Base-by-base conservation (phyloP, 2,329 filamentous ascomycete genomes). In the Samsoniella hepiali region DNA sequence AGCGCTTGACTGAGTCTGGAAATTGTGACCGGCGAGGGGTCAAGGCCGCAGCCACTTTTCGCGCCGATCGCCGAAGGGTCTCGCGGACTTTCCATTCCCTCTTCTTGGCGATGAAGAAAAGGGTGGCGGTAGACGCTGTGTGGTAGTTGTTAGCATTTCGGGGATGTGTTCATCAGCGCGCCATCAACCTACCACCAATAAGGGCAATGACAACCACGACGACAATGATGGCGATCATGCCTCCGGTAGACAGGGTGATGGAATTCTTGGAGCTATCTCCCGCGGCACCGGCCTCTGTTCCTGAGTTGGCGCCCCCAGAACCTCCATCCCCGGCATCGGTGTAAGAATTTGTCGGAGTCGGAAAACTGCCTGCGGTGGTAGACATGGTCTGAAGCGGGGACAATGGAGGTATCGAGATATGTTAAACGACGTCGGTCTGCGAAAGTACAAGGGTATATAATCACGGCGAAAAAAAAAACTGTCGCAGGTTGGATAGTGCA, bases 101-200 rank as follows among this genome's bases (percentile, higher is more conserved):
- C 78, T 91, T 93, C 81, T 95, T 95, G 62, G 91, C 90, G 44
- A 94, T 74, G 74, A 88, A 91, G 78, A 90, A 96, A 34, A 95
- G 84, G 2, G 86, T 77, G 3, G 87, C 84, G 40, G 84, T 88
- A 29, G 81, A 81, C 66, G 88, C 89, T 90, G 67, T 47, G 54
- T 65, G 69, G 29, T 9, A 32, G 11, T 32, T 5, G 42, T 57
- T 42, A 62, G 51, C 10, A 17, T 22, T 29, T 22, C 2, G 5
- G 2, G 38, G 29, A 3, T 13, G 40, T 58, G 64, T 71, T 59
- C 71, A 68, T 40, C 58, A 13, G 42, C 40, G 44, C 44, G 13
- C 22, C 40, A 45, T 47, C 44, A 40, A 50, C 27, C 5, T 22
- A 93, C 91, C 84, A 74, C 90, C 90, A 64, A 90, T 77, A 22